These are phyloP conservation scores for Tylopilus sp. DNA, from an alignment of 768 basidiomycete species.

Conservation along the genomic window DNA sequence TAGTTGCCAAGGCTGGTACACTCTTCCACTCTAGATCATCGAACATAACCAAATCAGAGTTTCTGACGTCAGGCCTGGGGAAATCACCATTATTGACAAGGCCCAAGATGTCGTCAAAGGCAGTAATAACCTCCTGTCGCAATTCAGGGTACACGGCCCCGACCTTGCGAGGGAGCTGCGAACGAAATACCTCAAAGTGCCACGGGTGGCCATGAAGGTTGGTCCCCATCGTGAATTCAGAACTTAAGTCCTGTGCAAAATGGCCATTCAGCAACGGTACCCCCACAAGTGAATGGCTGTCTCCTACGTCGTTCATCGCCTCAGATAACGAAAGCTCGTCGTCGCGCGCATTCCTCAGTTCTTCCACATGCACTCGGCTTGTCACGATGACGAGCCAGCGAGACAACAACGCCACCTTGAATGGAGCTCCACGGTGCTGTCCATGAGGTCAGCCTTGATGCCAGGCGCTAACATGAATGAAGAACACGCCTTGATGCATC, in stretches of 20 bases:
- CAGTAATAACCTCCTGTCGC: constrained; percentile 41
- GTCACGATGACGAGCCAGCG: constrained; percentile 33
- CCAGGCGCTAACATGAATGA: background rate
- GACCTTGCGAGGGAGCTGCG: no score
- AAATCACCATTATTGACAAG: no score
- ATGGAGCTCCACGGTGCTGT: constrained; percentile 1
- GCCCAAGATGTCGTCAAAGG: constrained; percentile 39
- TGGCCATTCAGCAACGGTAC: background rate
- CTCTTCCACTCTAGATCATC: constrained; percentile 29
- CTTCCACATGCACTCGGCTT: constrained; percentile 33
- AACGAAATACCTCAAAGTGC: constrained; percentile 34
- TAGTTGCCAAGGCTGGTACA: no score
- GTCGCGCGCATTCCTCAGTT: constrained; percentile 39
- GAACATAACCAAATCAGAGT: background rate
- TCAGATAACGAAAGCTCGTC: constrained; percentile 34
- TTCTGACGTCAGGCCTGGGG: no score
- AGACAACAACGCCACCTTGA: no score
- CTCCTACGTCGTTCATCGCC: constrained; percentile 34
- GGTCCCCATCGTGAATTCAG: constrained; percentile 23
- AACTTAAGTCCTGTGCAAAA: background rate
- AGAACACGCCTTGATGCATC: constrained; percentile 27
- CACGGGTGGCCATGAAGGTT: constrained; percentile 26
- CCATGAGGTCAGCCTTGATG: background rate
- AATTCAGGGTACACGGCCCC: no score
- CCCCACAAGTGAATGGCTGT: no score